A percentile compares a stretch with the other conserved stretches of the same genome.
Conservation (phyloP, 345 rosid species). For the Citrus unshiu region DNA sequence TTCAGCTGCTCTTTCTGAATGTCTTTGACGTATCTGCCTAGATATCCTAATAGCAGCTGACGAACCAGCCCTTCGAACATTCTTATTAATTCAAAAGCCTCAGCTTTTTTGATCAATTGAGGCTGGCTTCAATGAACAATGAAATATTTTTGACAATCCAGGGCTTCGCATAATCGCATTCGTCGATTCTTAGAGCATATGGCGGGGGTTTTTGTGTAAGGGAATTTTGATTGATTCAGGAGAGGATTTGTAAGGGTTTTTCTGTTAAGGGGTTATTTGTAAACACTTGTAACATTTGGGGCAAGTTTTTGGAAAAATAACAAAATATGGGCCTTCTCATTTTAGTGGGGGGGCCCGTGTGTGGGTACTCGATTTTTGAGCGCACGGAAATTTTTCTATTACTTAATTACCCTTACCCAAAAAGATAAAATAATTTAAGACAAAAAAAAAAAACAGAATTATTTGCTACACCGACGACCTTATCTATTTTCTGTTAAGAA, state of each 20-base stretch:
- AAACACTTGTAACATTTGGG: too few species aligned
- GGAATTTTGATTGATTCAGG: neutral
- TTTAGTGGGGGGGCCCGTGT: accelerated
- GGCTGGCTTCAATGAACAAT: neutral
- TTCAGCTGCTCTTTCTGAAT: slow-evolving; percentile 75
- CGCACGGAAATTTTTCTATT: too few species aligned
- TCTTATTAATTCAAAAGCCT: neutral
- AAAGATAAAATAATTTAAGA: too few species aligned
- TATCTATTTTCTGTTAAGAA: too few species aligned
- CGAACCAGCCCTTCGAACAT: slow-evolving; percentile 79
- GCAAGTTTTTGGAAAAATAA: too few species aligned
- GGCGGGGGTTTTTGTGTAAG: neutral
- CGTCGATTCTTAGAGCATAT: neutral
- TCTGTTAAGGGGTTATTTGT: too few species aligned
- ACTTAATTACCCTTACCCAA: too few species aligned
- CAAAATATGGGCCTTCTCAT: too few species aligned
- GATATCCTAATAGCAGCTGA: slow-evolving; percentile 61
- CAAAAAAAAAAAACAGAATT: too few species aligned
- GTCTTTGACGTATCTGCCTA: slow-evolving; percentile 81
- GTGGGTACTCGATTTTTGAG: too few species aligned
- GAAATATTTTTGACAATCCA: neutral
- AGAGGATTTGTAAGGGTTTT: too few species aligned
- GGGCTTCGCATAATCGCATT: neutral
- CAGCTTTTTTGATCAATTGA: neutral
- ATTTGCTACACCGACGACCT: too few species aligned